Percentiles rank a stretch among this genome's conserved stretches.
phyloP scores from a whole-genome alignment of 2,329 filamentous ascomycete genomes.

The Fusarium virguliforme region DNA sequence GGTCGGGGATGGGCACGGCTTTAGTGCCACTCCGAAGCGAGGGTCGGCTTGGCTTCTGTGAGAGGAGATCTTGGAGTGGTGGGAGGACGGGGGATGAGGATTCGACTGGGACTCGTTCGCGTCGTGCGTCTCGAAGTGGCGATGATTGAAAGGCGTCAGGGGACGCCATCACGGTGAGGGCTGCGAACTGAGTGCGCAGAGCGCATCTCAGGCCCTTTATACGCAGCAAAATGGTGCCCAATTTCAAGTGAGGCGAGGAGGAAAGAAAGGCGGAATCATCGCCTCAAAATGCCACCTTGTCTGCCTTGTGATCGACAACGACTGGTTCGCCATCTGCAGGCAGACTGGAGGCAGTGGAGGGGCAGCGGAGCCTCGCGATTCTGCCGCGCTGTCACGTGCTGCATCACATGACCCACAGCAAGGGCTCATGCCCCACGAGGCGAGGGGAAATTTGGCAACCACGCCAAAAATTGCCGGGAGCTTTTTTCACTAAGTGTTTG shows the following conservation, averaged over 20 bases:
- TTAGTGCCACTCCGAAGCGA: constrained; percentile 58
- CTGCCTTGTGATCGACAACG: constrained; percentile 22
- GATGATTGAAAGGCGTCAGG: constrained; percentile 55
- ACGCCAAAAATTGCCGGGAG: constrained; percentile 55
- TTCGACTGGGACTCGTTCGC: constrained; percentile 51
- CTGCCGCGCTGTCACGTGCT: constrained; percentile 57
- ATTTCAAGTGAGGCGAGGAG: constrained; percentile 24
- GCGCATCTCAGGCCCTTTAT: constrained; percentile 61
- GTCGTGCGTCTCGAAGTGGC: constrained; percentile 53
- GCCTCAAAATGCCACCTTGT: constrained; percentile 34
- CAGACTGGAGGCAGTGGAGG: constrained; percentile 8
- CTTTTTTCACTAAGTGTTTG: constrained; percentile 53
- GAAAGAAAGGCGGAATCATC: constrained; percentile 34
- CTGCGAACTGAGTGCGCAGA: constrained; percentile 60
- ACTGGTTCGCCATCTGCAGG: constrained; percentile 23
- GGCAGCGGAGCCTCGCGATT: constrained; percentile 47
- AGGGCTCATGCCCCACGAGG: constrained; percentile 56
- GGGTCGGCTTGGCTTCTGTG: constrained; percentile 55
- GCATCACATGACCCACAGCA: constrained; percentile 55
- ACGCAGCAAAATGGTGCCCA: constrained; percentile 53
- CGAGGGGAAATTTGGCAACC: constrained; percentile 53
- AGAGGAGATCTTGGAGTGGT: constrained; percentile 65
- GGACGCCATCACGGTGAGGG: constrained; percentile 54
- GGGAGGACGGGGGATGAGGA: constrained; percentile 73
- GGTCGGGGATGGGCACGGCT: constrained; percentile 57